Conservation (phyloP, 768 basidiomycete genomes). For the Lactifluus volemus region DNA sequence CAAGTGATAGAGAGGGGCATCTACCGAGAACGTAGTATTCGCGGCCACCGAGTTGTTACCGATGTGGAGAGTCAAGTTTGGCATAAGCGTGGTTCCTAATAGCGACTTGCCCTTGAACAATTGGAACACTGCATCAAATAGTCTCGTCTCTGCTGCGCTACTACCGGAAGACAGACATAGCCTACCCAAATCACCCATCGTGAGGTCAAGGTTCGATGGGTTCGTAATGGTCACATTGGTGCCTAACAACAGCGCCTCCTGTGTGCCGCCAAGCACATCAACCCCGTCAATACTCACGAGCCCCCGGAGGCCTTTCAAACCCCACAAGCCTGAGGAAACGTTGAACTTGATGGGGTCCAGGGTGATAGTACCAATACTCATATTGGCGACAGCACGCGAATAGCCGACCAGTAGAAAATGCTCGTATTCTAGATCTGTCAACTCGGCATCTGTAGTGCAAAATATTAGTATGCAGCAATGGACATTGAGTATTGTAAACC, state of each 20-base stretch:
- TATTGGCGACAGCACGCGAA: slow-evolving; percentile 50
- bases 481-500: slow-evolving; percentile 19
- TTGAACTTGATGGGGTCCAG: slow-evolving; percentile 66
- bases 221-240: slow-evolving; percentile 59
- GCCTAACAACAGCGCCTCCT: slow-evolving; percentile 46
- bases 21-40: slow-evolving; percentile 40
- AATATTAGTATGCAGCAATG: background rate
- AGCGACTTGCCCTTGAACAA: slow-evolving; percentile 41
- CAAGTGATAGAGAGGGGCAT: background rate
- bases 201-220: slow-evolving; percentile 56
- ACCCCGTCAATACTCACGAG: slow-evolving; percentile 47
- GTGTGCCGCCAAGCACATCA: slow-evolving; percentile 58
- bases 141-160: background rate
- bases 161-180: slow-evolving; percentile 1
- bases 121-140: slow-evolving; percentile 39
- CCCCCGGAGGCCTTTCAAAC: slow-evolving; percentile 52
- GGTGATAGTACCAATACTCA: slow-evolving; percentile 56
- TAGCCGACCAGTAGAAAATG: slow-evolving; percentile 52
- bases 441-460: slow-evolving; percentile 37
- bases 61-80: slow-evolving; percentile 47
- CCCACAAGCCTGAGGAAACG: slow-evolving; percentile 50
- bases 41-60: slow-evolving; percentile 52
- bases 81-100: slow-evolving; percentile 54
- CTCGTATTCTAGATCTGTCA: slow-evolving; percentile 41
- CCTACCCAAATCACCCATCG: slow-evolving; percentile 56